Evolutionary conservation across 73 alveolate genomes (phyloP), one percentile per base, ranked within the genome.

Genomic region (Paramecium octaurelia): DNA sequence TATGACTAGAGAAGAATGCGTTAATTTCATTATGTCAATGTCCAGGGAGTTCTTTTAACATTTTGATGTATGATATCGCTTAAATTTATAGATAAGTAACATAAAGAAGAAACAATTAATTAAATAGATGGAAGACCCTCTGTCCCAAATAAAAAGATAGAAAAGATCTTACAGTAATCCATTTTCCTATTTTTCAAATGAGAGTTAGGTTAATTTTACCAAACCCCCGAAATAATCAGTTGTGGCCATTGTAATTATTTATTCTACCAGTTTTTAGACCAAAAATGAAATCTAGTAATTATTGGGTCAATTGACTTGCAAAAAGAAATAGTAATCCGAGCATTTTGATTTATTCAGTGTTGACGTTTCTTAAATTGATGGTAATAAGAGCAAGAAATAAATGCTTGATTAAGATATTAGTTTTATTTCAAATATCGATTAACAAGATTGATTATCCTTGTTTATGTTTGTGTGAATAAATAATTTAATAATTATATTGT

Each of bases 91-190:
- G 91, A 35, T 80, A 43, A 46, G 57, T 46, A 80, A 48, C 18
- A 18, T 80, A 16, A 80, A 46, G 29, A 80, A 80, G 50, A 31
- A 80, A 46, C 46, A 80, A 24, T 80, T 80, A 48, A 80, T 44
- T 3, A 80, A 48, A 80, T 12, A 46, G 24, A 80, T 80, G 91
- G 57, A 80, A 21, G 58, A 80, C 14, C 31, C 69, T 18, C 2
- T 54, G 14, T 54, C 20, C n/a, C 18, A 18, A 54, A 54, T n/a
- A 43, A 18, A 43, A 40, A 80, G 75, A 80, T n/a, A 0, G 18
- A 80, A 80, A 64, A 40, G 91, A 80, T 80, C 91, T 44, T 80
- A 44, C 24, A 80, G 91, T 80, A 80, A 80, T 80, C 91, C 91
- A 80, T 80, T 80, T 27, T 23, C 48, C 7, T 80, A 80, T 16